A percentile compares a stretch with the other conserved stretches of the same genome.
Conservation (phyloP, 1,284 basidiomycete species). For the Ceratorhiza oryzae-sativae region DNA sequence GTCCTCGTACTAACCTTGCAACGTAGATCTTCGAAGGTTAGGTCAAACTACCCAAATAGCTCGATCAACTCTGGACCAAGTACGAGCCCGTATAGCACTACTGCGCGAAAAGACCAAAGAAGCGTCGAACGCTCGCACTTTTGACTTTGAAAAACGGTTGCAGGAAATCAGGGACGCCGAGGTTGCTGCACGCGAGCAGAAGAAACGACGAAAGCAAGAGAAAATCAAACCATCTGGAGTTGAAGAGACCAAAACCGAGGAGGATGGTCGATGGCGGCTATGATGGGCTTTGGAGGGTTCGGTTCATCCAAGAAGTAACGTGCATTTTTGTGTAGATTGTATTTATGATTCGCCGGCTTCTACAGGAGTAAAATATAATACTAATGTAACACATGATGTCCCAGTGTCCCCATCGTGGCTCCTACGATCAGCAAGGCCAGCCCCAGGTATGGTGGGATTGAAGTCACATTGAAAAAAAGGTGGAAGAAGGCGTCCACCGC, state of each 20-base stretch:
- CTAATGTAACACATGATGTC: conserved; percentile 19
- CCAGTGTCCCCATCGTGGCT: not conserved
- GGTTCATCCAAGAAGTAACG: conserved; percentile 78
- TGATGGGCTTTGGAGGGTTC: conserved; percentile 96
- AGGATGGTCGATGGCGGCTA: conserved; percentile 67
- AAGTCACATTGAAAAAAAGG: conserved; percentile 40
- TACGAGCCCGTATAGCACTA: conserved; percentile 85
- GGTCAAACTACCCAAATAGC: conserved; percentile 93
- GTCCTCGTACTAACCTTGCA: not conserved
- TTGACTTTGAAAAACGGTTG: conserved; percentile 91
- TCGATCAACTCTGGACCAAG: conserved; percentile 90
- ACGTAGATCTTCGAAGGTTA: conserved; percentile 82
- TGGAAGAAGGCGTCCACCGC: conserved; percentile 40
- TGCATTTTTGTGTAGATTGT: not conserved
- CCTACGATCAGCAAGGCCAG: conserved; percentile 16
- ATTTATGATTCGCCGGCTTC: not conserved
- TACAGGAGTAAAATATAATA: conserved; percentile 12
- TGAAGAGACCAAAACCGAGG: conserved; percentile 59
- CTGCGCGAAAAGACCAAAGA: conserved; percentile 87
- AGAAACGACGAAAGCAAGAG: conserved; percentile 58
- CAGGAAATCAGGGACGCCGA: conserved; percentile 82
- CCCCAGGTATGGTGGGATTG: conserved; percentile 18
- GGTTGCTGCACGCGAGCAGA: conserved; percentile 64
- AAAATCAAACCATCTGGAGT: conserved; percentile 69
- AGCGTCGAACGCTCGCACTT: conserved; percentile 81